Evolutionary conservation across 345 rosid genomes (phyloP).

Genomic region (Cardamine occulta): DNA sequence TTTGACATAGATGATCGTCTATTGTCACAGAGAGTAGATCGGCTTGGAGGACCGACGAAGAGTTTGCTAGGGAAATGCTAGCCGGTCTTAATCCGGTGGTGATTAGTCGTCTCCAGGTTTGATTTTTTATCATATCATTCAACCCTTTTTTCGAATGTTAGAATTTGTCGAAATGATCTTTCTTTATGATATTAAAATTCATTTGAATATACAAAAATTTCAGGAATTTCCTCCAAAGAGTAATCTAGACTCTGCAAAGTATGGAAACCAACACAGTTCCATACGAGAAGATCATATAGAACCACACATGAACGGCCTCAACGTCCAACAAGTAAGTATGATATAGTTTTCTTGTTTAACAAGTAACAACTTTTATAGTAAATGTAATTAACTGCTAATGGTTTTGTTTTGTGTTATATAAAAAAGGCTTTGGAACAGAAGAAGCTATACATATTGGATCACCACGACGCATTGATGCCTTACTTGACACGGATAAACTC

Average conservation of each 20-base stretch:
- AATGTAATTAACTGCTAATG: background rate
- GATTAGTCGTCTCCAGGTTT: conserved; percentile 53
- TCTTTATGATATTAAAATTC: background rate
- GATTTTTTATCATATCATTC: background rate
- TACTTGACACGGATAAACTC: conserved; percentile 70
- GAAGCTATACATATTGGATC: conserved; percentile 72
- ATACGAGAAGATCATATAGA: conserved; percentile 59
- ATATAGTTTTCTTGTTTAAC: background rate
- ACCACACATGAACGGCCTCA: conserved; percentile 68
- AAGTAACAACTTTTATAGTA: conserved; percentile 8
- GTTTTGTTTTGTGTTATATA: conserved; percentile 11
- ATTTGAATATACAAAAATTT: conserved; percentile 9
- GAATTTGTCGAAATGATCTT: background rate
- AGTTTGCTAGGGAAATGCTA: conserved; percentile 80
- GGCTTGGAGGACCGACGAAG: conserved; percentile 80
- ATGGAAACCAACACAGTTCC: conserved; percentile 70
- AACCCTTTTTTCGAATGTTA: background rate
- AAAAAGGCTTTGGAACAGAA: conserved; percentile 62
- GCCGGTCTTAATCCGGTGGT: conserved; percentile 84
- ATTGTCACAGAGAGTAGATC: conserved; percentile 44
- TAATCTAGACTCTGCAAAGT: conserved; percentile 56
- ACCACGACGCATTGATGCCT: conserved; percentile 84
- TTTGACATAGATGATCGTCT: background rate
- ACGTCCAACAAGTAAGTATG: conserved; percentile 52
- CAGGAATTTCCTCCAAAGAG: conserved; percentile 86